These are phyloP conservation scores for Rubia tinctorum DNA, from an alignment of 305 asterid species.

Conservation along the genomic window DNA sequence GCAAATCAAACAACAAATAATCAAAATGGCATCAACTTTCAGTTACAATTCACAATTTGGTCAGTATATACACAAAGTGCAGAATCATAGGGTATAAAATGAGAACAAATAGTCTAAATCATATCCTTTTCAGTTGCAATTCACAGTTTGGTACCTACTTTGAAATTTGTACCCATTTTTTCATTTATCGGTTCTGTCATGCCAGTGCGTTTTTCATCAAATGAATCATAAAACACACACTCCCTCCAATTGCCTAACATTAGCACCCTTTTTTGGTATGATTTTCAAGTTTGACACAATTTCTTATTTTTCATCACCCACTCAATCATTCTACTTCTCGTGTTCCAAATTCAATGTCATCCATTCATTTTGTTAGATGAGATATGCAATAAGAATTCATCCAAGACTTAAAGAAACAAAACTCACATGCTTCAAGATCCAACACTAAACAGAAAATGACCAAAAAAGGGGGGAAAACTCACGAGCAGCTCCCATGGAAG, in stretches of 20 bases:
- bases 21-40: not conserved
- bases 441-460: too few species aligned
- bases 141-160: not conserved
- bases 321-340: too few species aligned
- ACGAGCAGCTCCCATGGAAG: slow-evolving; percentile 53
- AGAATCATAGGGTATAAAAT: not conserved
- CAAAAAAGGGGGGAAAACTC: slow-evolving; percentile 14
- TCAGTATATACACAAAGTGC: not conserved
- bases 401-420: not conserved
- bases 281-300: too few species aligned
- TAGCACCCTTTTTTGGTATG: too few species aligned
- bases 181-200: not conserved
- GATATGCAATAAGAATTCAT: not conserved
- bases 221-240: not conserved
- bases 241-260: not conserved
- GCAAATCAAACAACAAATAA: slow-evolving; percentile 15
- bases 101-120: not conserved
- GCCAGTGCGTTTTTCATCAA: not conserved
- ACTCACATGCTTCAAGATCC: too few species aligned
- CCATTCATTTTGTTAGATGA: not conserved
- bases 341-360: too few species aligned
- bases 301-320: too few species aligned
- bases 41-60: not conserved
- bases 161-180: not conserved
- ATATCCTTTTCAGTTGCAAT: not conserved